phyloP scores from a whole-genome alignment of 1,284 basidiomycete species.

The Rhizoctonia solani region DNA sequence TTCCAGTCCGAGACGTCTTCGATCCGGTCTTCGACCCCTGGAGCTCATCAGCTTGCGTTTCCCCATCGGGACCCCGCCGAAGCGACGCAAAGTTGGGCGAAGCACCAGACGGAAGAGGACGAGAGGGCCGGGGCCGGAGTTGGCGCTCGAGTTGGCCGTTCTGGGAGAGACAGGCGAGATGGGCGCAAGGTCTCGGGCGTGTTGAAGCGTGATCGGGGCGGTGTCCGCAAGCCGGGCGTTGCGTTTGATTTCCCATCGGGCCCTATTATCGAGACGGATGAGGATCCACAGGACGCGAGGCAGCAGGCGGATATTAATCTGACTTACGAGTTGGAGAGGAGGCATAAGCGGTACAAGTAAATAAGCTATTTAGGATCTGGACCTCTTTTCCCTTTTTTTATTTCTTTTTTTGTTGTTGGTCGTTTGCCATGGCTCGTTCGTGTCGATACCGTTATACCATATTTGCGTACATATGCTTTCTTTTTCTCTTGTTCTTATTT shows the following conservation, averaged over 20 bases:
- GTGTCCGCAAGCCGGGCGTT: slow-evolving; percentile 28
- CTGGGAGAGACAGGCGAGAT: too few relatives aligned
- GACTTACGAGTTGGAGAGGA: slow-evolving; percentile 32
- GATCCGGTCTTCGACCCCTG: slow-evolving; percentile 26
- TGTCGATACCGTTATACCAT: slow-evolving; percentile 27
- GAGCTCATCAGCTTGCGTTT: slow-evolving; percentile 14
- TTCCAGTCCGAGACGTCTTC: slow-evolving; percentile 32
- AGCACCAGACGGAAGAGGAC: slow-evolving; percentile 15
- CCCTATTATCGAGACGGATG: slow-evolving; percentile 23
- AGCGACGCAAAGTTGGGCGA: slow-evolving; percentile 20
- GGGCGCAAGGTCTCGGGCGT: slow-evolving; percentile 2
- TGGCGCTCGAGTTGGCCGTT: too few relatives aligned
- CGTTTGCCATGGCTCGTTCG: slow-evolving; percentile 4
- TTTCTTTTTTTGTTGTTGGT: slow-evolving; percentile 15
- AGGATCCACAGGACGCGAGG: slow-evolving; percentile 8
- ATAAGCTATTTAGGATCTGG: not conserved
- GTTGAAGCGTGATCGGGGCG: slow-evolving; percentile 1
- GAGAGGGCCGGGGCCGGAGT: not conserved
- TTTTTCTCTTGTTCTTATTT: slow-evolving; percentile 1
- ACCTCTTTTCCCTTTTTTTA: not conserved
- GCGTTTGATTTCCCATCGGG: slow-evolving; percentile 30
- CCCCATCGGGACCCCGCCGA: slow-evolving; percentile 11
- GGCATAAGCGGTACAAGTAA: slow-evolving; percentile 33
- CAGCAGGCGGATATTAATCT: slow-evolving; percentile 22
- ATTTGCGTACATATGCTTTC: slow-evolving; percentile 28